Percentiles rank a stretch among this genome's conserved stretches.
These are phyloP conservation scores for Fusarium haematococcum DNA, from an alignment of 2,329 filamentous ascomycete species.

Conservation along the genomic window DNA sequence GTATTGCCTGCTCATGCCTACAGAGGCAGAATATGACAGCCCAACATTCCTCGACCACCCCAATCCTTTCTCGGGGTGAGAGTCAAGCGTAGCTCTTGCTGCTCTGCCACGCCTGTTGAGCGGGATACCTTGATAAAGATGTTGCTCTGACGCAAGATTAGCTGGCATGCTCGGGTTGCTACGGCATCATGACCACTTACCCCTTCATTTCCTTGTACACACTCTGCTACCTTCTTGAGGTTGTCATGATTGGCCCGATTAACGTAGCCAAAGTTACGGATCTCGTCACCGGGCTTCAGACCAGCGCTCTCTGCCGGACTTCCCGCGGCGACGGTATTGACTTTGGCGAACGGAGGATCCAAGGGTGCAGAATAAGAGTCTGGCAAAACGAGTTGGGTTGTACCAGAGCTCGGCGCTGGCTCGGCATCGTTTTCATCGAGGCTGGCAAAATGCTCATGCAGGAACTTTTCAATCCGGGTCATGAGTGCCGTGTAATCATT, in stretches of 20 bases:
- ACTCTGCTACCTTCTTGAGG: slow-evolving; percentile 86
- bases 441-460: slow-evolving; percentile 92
- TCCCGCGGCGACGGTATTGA: slow-evolving; percentile 82
- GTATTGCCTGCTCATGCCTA: slow-evolving; percentile 52
- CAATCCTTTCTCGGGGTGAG: slow-evolving; percentile 84
- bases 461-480: slow-evolving; percentile 81
- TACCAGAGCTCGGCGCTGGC: slow-evolving; percentile 31
- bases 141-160: slow-evolving; percentile 65
- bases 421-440: slow-evolving; percentile 63
- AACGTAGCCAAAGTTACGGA: slow-evolving; percentile 87
- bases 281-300: slow-evolving; percentile 81
- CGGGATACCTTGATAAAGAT: slow-evolving; percentile 77
- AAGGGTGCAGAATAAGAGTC: slow-evolving; percentile 45
- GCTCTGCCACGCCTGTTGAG: slow-evolving; percentile 54
- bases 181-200: slow-evolving; percentile 65
- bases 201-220: slow-evolving; percentile 89
- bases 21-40: slow-evolving; percentile 88
- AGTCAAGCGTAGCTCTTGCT: slow-evolving; percentile 74
- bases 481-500: slow-evolving; percentile 96
- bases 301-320: slow-evolving; percentile 89
- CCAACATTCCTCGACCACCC: slow-evolving; percentile 90
- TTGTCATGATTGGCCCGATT: slow-evolving; percentile 88
- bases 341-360: slow-evolving; percentile 78
- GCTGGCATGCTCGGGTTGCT: slow-evolving; percentile 9
- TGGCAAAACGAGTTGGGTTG: slow-evolving; percentile 46